Percentiles rank a stretch among this genome's conserved stretches.
These are phyloP conservation scores for Pontederia crassipes DNA, from an alignment of 176 grass and related monocot genomes.

Conservation along the genomic window DNA sequence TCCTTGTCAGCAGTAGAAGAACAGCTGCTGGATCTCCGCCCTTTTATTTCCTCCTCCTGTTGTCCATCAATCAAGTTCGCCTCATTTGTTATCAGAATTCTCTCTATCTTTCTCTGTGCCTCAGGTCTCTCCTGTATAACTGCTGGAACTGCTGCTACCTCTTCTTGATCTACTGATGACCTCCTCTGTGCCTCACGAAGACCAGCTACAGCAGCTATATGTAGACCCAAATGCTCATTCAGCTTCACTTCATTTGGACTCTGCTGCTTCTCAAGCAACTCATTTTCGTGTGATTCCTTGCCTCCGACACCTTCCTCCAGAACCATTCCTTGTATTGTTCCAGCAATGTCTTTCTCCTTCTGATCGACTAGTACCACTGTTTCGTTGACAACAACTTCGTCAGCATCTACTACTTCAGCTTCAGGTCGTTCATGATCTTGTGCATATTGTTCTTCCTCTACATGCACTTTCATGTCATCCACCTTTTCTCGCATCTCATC, in stretches of 20 bases:
- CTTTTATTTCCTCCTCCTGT: constrained; percentile 27
- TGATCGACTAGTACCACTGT: constrained; percentile 13
- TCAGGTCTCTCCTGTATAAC: constrained; percentile 1
- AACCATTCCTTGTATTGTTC: constrained; percentile 12
- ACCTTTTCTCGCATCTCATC: constrained; percentile 5
- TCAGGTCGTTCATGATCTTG: not conserved
- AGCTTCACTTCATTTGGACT: not conserved
- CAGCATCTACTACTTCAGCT: not conserved
- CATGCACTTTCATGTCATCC: constrained; percentile 3
- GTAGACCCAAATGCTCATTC: not conserved
- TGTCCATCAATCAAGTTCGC: not conserved
- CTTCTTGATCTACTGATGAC: not conserved
- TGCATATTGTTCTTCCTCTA: not conserved
- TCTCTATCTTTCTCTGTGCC: not conserved
- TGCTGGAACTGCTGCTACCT: constrained; percentile 5
- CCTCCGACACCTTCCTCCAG: constrained; percentile 14
- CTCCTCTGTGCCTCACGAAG: not conserved
- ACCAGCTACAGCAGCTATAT: constrained; percentile 1
- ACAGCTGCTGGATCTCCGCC: constrained; percentile 21
- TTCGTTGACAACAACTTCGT: constrained; percentile 19
- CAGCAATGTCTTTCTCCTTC: constrained; percentile 23
- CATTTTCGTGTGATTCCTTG: not conserved
- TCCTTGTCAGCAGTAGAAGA: constrained; percentile 39
- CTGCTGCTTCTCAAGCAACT: not conserved
- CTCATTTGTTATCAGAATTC: not conserved